Evolutionary conservation across 2,329 filamentous ascomycete genomes (phyloP).

Genomic region (Alternaria brassicae): DNA sequence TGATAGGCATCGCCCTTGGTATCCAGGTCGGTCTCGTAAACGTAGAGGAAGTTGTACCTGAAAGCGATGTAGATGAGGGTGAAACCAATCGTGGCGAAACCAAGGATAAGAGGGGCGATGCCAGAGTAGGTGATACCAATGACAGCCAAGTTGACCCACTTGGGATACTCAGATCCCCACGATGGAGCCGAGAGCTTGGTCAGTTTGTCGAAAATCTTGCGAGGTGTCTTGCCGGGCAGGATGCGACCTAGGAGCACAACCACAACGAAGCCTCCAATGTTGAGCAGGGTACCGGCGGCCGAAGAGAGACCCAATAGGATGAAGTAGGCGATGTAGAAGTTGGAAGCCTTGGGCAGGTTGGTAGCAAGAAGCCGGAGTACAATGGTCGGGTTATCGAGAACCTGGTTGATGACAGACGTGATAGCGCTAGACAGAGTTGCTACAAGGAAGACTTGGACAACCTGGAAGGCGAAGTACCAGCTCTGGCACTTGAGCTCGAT

Average conservation of each 20-base stretch:
- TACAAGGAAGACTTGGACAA: slow-evolving; percentile 93
- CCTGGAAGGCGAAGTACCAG: slow-evolving; percentile 89
- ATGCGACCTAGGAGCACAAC: slow-evolving; percentile 80
- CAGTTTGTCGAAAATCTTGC: slow-evolving; percentile 56
- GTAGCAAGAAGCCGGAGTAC: slow-evolving; percentile 71
- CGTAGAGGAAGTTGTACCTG: slow-evolving; percentile 59
- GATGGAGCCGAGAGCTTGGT: slow-evolving; percentile 53
- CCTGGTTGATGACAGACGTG: slow-evolving; percentile 61
- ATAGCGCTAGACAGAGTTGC: slow-evolving; percentile 83
- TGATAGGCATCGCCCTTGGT: slow-evolving; percentile 57
- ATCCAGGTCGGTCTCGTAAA: slow-evolving; percentile 56
- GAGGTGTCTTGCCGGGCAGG: slow-evolving; percentile 55
- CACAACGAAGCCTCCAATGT: slow-evolving; percentile 80
- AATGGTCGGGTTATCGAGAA: slow-evolving; percentile 67
- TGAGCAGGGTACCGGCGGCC: slow-evolving; percentile 63
- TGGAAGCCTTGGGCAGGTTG: slow-evolving; percentile 83
- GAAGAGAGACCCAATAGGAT: slow-evolving; percentile 75
- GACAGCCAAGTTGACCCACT: slow-evolving; percentile 55
- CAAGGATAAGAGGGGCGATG: slow-evolving; percentile 58
- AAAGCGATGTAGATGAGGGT: slow-evolving; percentile 56
- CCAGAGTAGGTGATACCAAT: slow-evolving; percentile 57
- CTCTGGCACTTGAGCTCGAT: slow-evolving; percentile 81
- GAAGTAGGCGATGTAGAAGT: slow-evolving; percentile 96
- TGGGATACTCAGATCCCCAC: slow-evolving; percentile 57
- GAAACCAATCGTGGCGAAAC: slow-evolving; percentile 55